Base-by-base conservation (phyloP, 2,329 filamentous ascomycete genomes). In the Neofusicoccum ribis region DNA sequence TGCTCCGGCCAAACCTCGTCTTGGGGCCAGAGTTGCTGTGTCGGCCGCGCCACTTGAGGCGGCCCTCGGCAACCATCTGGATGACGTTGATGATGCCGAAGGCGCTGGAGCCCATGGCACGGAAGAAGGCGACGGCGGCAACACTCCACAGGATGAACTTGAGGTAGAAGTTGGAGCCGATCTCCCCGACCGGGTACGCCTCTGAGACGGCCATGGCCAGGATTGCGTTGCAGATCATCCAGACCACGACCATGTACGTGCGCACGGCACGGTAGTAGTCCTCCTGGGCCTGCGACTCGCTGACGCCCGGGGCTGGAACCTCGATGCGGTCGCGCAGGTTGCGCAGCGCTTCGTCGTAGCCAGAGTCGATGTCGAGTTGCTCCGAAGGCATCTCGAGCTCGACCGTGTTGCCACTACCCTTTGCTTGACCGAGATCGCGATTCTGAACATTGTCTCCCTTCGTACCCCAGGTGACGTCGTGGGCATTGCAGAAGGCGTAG, bases 401-500 rank as follows among this genome's bases (percentile, higher is more conserved):
- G 72, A 99, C 95, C 0, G 90, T 92, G 66, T 89, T 86, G 54
- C 84, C 83, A 51, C 86, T 86, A 69, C 91, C 89, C 58, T 91
- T 87, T 12, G 96, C 95, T 5, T 91, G 88, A 65, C 95, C 95
- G 0, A 99, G 88, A 75, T 99, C 96, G 7, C 91, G 97, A 78
- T 92, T 90, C 72, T 95, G 89, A 41, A 96, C 88, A 78, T 99
- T 99, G 84, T 99, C 95, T 65, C 95, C 95, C 81, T 99, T 99
- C 51, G 95, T 99, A 50, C 95, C 95, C 95, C 95, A 99, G 0
- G 93, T 96, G 20, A 99, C 93, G 76, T 99, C 95, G 85, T 99
- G 95, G 0, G 94, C 96, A 81, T 99, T 99, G 83, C 95, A 98
- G 79, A 99, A 99, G 49, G 95, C 95, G 80, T 99, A 99, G 20